Evolutionary conservation across 2,329 filamentous ascomycete genomes (phyloP).

Genomic region (Rhynchosporium secalis): DNA sequence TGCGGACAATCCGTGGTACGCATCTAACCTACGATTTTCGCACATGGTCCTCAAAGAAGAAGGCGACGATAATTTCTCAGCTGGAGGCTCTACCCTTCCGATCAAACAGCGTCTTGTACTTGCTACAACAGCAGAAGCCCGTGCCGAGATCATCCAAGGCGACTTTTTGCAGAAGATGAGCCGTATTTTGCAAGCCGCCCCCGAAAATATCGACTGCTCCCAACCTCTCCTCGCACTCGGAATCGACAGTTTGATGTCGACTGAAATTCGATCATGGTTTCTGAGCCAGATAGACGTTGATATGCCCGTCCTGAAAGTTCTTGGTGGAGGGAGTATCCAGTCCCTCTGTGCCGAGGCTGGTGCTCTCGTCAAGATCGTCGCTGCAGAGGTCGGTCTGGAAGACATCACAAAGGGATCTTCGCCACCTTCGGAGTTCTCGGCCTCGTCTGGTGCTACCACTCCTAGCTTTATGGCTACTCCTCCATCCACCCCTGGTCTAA

Average conservation of each 20-base stretch:
- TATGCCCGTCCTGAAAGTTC: conserved; percentile 28
- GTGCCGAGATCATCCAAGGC: conserved; percentile 18
- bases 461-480: conserved; percentile 14
- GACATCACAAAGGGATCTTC: conserved; percentile 9
- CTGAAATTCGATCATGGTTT: conserved; percentile 47
- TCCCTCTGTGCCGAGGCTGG: conserved; percentile 19
- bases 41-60: conserved; percentile 21
- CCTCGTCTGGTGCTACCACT: conserved; percentile 16
- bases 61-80: conserved; percentile 16
- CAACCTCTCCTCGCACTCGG: conserved; percentile 37
- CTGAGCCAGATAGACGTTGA: conserved; percentile 44
- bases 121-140: conserved; percentile 10
- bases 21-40: conserved; percentile 21
- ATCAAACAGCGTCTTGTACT: conserved; percentile 20
- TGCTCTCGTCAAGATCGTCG: conserved; percentile 17
- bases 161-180: conserved; percentile 31
- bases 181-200: conserved; percentile 29
- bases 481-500: conserved; percentile 18
- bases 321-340: conserved; percentile 23
- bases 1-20: conserved; percentile 22
- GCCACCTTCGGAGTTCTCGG: conserved; percentile 18
- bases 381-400: neutral
- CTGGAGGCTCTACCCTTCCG: conserved; percentile 37
- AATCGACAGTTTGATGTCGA: conserved; percentile 35
- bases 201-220: conserved; percentile 36